Conservation (phyloP, 1,284 basidiomycete genomes). For the Ganoderma lingzhi region DNA sequence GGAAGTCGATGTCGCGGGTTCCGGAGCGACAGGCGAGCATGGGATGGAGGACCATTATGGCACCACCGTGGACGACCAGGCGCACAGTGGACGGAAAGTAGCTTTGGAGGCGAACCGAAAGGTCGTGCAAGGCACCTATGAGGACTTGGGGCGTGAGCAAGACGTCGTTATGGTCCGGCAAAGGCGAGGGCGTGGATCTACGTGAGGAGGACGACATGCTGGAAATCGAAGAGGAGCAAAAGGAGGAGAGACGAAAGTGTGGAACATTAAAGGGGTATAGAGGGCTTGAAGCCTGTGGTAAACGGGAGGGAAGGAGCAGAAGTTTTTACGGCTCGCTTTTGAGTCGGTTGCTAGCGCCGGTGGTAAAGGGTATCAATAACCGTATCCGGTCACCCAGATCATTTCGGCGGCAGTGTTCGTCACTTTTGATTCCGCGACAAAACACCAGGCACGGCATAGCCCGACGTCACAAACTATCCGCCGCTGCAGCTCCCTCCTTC, state of each 20-base stretch:
- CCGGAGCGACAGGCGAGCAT: constrained; percentile 52
- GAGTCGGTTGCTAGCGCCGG: constrained; percentile 3
- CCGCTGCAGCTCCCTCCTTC: constrained; percentile 2
- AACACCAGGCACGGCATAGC: constrained; percentile 8
- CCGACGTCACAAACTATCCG: constrained; percentile 11
- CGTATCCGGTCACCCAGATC: background rate
- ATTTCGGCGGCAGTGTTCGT: background rate
- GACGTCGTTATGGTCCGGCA: constrained; percentile 44
- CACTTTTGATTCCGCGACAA: constrained; percentile 13
- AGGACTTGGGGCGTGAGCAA: constrained; percentile 47
- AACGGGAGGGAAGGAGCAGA: constrained; percentile 15
- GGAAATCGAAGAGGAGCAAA: constrained; percentile 5
- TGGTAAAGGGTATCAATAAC: constrained; percentile 1
- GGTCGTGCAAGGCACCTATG: constrained; percentile 52
- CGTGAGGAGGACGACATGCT: constrained; percentile 1
- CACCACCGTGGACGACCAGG: constrained; percentile 72
- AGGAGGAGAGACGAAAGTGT: constrained; percentile 9
- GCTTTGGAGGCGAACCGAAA: constrained; percentile 53
- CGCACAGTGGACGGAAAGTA: constrained; percentile 58
- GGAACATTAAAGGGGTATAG: constrained; percentile 28
- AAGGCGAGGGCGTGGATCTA: constrained; percentile 14
- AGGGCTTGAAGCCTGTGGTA: constrained; percentile 26
- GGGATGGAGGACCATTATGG: constrained; percentile 72
- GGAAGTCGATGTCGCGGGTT: constrained; percentile 73
- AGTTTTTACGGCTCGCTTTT: constrained; percentile 16